Base-by-base conservation (phyloP, 345 rosid genomes). In the Aegle marmelos region DNA sequence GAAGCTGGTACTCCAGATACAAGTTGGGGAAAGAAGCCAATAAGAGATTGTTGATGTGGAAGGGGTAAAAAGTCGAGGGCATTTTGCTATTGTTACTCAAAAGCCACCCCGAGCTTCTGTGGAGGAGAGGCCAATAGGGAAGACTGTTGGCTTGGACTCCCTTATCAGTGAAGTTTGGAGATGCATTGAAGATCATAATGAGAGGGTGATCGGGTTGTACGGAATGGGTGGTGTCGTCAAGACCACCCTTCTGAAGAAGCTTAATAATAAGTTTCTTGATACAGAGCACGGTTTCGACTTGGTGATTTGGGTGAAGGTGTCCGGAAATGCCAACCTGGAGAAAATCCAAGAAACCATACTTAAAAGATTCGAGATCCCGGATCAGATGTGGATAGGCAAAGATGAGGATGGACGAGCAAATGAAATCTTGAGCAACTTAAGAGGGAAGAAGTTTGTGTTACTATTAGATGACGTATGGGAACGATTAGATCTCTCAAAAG, bases 391-490 rank as follows among this genome's bases (percentile, higher is more conserved):
- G 88, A 4, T 11, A 5, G 19, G 2, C 22, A 54, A 17, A 11
- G 14, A 53, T 3, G 24, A 5, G 14, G 34, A 61, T 0, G 76
- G 56, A 2, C 80, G 41, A 59, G 77, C 68, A 50, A 4, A 8
- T 9, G 74, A 30, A 53, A 31, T 53, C 6, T 54, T 30, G 7
- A 53, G 1, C 11, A 30, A 5, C 2, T 31, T 70, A 1, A 59
- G n/a, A 11, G 9, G 41, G 4, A 80, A 68, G 58, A 85, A 53
- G 66, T 82, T 80, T 56, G 54, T 80, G 14, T 45, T 82, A n/a
- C 33, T 85, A 50, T 21, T 85, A 45, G 76, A 73, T 36, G 76
- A 25, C 25, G 0, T 73, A 17, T 59, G 76, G 76, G 37, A 58
- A 24, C 24, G 4, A 5, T 37, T 73, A 8, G 37, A 60, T 27